These are phyloP conservation scores for Pythium chondricola DNA, from an alignment of 352 stramenopile genomes.

Conservation along the genomic window DNA sequence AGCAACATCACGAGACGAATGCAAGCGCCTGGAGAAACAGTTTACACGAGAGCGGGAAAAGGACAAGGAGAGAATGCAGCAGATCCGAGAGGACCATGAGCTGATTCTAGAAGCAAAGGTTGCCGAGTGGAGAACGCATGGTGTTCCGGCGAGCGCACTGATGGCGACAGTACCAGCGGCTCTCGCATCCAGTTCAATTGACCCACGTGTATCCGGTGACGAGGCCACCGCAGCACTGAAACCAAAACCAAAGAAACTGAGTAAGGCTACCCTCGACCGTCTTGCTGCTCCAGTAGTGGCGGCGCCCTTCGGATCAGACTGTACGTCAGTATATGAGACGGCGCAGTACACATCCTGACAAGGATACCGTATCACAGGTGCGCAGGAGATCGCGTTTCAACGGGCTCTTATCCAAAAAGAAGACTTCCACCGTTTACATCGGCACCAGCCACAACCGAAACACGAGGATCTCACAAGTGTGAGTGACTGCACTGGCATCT, in stretches of 20 bases:
- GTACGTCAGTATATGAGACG: not conserved
- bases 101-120: conserved; percentile 46
- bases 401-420: conserved; percentile 43
- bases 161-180: not conserved
- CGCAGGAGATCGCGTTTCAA: conserved; percentile 44
- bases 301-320: not conserved
- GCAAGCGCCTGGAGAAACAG: conserved; percentile 42
- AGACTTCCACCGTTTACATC: conserved; percentile 28
- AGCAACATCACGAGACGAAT: conserved; percentile 31
- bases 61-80: conserved; percentile 43
- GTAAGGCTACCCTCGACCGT: conserved; percentile 34
- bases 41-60: conserved; percentile 37
- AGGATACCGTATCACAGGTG: too few relatives aligned
- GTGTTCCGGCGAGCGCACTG: conserved; percentile 13
- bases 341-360: too few relatives aligned
- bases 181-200: too few relatives aligned
- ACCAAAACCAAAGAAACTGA: conserved; percentile 18
- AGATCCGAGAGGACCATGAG: conserved; percentile 57
- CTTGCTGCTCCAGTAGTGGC: conserved; percentile 18
- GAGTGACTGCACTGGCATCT: too few relatives aligned
- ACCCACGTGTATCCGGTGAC: too few relatives aligned
- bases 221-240: conserved; percentile 26
- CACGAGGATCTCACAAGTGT: too few relatives aligned
- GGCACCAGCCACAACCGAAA: conserved; percentile 9
- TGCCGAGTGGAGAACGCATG: conserved; percentile 41